These are phyloP conservation scores for Ensete glaucum DNA, from an alignment of 176 grass and related monocot genomes.

Conservation along the genomic window DNA sequence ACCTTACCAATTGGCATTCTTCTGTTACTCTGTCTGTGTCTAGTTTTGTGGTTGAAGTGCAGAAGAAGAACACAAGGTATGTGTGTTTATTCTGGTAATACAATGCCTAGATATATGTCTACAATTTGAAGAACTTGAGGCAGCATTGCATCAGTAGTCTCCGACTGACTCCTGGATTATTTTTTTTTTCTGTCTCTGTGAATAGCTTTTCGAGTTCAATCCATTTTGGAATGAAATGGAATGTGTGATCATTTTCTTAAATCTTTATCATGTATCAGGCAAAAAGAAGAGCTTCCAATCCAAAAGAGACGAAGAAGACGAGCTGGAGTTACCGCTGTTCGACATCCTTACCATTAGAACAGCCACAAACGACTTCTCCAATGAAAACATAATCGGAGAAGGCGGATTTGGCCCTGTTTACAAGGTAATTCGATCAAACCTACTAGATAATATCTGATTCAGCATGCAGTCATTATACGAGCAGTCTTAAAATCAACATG, in stretches of 20 bases:
- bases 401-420: constrained; percentile 56
- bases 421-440: constrained; percentile 20
- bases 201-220: neutral
- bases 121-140: no score
- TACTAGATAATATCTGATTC: neutral
- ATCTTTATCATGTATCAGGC: neutral
- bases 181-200: neutral
- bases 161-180: neutral
- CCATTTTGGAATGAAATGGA: neutral
- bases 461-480: neutral
- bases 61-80: constrained; percentile 5
- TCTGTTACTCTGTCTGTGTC: neutral
- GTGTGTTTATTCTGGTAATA: neutral
- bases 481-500: neutral
- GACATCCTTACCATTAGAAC: neutral
- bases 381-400: constrained; percentile 25
- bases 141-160: neutral
- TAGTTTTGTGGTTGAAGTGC: neutral
- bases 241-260: neutral
- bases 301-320: neutral
- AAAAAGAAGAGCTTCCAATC: neutral
- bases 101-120: no score
- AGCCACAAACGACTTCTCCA: constrained; percentile 25
- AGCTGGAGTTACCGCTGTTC: neutral
- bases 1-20: neutral